Evolutionary conservation across 192 early-diverging fungal species (phyloP), one percentile per base, ranked within the genome.

Genomic region (Phlyctochytrium bullatum): DNA sequence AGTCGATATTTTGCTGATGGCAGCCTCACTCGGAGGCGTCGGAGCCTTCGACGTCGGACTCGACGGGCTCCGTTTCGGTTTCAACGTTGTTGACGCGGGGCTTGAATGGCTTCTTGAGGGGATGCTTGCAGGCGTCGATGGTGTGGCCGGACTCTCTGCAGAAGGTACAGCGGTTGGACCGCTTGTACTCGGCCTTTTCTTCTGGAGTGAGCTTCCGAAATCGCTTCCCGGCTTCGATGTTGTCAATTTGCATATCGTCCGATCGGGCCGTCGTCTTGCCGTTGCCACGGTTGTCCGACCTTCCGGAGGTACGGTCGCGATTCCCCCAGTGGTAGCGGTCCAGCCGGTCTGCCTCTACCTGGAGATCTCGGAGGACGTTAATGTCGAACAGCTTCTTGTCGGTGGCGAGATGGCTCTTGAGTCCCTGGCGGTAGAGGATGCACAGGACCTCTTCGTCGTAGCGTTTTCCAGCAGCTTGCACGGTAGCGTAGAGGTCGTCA

Each of bases 141-240:
- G 40, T 50, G 40, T 50, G 40, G 40, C n/a, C n/a, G 40, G 10
- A n/a, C 12, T 10, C 10, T 10, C 40, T 10, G 40, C 40, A 50
- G 40, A 50, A 50, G n/a, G 40, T 50, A 50, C 40, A 50, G 12
- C 40, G n/a, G n/a, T n/a, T n/a, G 10, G 10, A 14, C 40, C 12
- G n/a, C 40, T 50, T 50, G 40, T 50, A 50, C 12, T 50, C 40
- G 40, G 40, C 40, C 40, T 50, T 50, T 50, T 50, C 40, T n/a
- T 10, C 40, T 10, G 10, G 12, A n/a, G 40, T 14, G 40, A 50
- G 40, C 40, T 50, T 50, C 40, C n/a, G 10, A n/a, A 50, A 50
- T n/a, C n/a, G 10, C n/a, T 10, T 10, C 12, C 40, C 12, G 10
- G 40, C 40, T 50, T 50, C 40, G 40, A 50, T n/a, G 40, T 50